These are phyloP conservation scores for Ganoderma meredithae DNA, from an alignment of 1,284 basidiomycete genomes.

Conservation along the genomic window DNA sequence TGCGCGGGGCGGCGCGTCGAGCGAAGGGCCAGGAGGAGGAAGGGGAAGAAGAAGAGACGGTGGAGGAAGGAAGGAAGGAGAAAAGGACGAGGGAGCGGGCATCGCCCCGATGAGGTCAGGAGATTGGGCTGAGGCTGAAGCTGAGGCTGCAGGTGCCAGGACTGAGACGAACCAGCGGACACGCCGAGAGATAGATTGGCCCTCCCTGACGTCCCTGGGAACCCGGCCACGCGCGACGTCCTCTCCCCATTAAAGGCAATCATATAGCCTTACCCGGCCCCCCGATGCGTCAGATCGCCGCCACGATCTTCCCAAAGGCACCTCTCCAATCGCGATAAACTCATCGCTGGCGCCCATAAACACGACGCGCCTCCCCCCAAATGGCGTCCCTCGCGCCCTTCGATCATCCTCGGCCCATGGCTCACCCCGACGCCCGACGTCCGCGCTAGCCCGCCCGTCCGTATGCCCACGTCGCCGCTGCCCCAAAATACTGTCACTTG, in stretches of 20 bases:
- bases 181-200: slow-evolving; percentile 31
- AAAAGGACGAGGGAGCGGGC: slow-evolving; percentile 11
- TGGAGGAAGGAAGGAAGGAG: slow-evolving; percentile 20
- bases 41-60: slow-evolving; percentile 6
- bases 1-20: slow-evolving; percentile 21
- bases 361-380: neutral
- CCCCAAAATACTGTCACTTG: neutral
- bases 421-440: neutral
- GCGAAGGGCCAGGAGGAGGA: slow-evolving; percentile 3
- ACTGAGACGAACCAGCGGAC: slow-evolving; percentile 9
- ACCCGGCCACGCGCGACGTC: slow-evolving; percentile 11
- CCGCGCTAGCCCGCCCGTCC: neutral
- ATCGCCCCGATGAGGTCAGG: slow-evolving; percentile 18
- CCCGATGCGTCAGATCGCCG: slow-evolving; percentile 14
- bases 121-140: slow-evolving; percentile 9
- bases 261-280: slow-evolving; percentile 26
- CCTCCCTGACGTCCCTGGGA: slow-evolving; percentile 31
- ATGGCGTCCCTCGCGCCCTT: neutral
- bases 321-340: neutral
- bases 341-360: neutral
- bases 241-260: slow-evolving; percentile 21
- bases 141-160: slow-evolving; percentile 7
- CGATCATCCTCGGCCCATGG: neutral
- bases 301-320: slow-evolving; percentile 16
- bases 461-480: neutral